Evolutionary conservation across 164 flowering plant genomes (phyloP).

Genomic region (Macadamia integrifolia): DNA sequence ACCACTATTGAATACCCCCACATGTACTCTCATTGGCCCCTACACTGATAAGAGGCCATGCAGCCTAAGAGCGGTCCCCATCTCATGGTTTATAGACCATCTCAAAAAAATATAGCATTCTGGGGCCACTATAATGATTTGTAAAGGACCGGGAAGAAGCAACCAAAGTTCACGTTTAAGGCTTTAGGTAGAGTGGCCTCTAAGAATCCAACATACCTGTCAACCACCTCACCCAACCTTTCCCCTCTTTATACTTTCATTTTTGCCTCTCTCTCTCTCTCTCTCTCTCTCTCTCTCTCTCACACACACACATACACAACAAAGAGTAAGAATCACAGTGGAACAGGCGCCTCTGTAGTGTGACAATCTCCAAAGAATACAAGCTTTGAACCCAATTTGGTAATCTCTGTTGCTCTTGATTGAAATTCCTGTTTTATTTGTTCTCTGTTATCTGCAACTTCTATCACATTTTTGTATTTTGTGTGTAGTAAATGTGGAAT

Average conservation of each 20-base stretch:
- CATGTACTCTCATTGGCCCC: no score
- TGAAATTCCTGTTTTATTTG: neutral
- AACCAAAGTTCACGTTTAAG: conserved; percentile 28
- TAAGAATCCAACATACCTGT: conserved; percentile 8
- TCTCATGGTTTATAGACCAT: no score
- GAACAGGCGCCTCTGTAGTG: no score
- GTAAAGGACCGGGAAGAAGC: conserved; percentile 21
- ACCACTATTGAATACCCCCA: no score
- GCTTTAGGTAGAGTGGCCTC: neutral
- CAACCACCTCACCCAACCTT: conserved; percentile 4
- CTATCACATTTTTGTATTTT: neutral
- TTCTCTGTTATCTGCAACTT: neutral
- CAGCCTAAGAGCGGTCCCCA: no score
- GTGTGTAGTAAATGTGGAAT: conserved; percentile 2
- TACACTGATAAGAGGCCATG: no score
- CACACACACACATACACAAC: no score
- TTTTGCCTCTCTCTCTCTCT: conserved; percentile 12
- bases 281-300: neutral
- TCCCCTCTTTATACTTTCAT: conserved; percentile 13
- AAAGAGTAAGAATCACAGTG: no score
- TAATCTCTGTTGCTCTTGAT: neutral
- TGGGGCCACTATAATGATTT: neutral
- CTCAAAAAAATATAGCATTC: no score
- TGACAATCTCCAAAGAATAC: no score
- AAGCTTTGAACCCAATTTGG: neutral